These are phyloP conservation scores for Coemansia sp. DNA, from an alignment of 192 early-diverging fungal species.

Conservation along the genomic window DNA sequence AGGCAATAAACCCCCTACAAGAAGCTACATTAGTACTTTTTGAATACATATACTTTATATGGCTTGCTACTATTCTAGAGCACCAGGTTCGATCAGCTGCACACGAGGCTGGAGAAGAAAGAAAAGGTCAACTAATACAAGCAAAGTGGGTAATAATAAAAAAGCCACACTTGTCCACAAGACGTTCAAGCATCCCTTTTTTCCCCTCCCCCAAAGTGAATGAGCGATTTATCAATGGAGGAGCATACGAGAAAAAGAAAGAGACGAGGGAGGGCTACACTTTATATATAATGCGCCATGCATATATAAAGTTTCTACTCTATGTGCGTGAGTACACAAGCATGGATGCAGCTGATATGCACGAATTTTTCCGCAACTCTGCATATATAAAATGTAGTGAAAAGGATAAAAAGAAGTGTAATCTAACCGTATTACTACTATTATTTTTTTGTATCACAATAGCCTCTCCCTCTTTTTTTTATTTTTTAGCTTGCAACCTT, in stretches of 20 bases:
- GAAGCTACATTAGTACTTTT: too few species aligned
- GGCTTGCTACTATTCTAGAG: too few species aligned
- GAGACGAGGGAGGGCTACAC: too few species aligned
- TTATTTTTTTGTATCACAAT: not conserved
- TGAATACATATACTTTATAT: too few species aligned
- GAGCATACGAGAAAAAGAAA: not conserved
- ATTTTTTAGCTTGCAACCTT: not conserved
- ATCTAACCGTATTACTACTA: not conserved
- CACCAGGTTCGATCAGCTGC: too few species aligned
- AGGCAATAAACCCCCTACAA: too few species aligned
- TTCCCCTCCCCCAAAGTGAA: not conserved
- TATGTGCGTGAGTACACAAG: not conserved
- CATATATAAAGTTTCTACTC: not conserved
- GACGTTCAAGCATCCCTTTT: not conserved
- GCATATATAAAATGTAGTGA: not conserved
- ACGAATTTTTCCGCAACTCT: not conserved
- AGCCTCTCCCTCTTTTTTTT: not conserved
- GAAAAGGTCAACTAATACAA: too few species aligned
- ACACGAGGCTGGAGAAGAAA: too few species aligned
- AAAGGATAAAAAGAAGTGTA: not conserved
- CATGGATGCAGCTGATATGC: conserved; percentile 1
- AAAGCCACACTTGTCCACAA: not conserved
- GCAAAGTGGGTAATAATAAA: not conserved
- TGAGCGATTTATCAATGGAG: conserved; percentile 7
- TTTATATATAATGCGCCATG: not conserved